These are phyloP conservation scores for Avicennia marina DNA, from an alignment of 257 asterid genomes.

Conservation along the genomic window DNA sequence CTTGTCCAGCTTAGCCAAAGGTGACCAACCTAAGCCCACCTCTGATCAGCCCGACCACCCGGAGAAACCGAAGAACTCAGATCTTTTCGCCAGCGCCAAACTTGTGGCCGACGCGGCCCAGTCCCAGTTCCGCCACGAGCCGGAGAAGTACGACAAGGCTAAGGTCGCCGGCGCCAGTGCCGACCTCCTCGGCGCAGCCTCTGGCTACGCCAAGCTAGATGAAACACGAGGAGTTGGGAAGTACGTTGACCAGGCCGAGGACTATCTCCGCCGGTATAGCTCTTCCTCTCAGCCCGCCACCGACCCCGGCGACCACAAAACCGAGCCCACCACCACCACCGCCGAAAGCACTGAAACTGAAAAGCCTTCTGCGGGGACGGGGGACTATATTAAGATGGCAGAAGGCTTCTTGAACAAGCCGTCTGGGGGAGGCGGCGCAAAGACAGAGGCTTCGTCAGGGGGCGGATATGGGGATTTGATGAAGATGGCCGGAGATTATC, in stretches of 20 bases:
- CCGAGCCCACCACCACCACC: not conserved
- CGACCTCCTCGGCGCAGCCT: slow-evolving; percentile 37
- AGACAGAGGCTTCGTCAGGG: no score
- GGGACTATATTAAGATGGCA: no score
- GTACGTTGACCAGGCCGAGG: slow-evolving; percentile 57
- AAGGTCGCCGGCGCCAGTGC: slow-evolving; percentile 51
- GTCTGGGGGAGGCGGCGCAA: no score
- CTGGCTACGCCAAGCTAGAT: slow-evolving; percentile 43
- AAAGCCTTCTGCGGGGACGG: no score
- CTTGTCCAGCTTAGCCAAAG: slow-evolving; percentile 24
- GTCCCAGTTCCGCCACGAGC: no score
- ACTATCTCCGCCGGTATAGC: slow-evolving; percentile 40
- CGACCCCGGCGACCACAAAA: slow-evolving; percentile 11
- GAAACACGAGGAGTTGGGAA: slow-evolving; percentile 42
- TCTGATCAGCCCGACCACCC: slow-evolving; percentile 20
- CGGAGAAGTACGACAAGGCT: slow-evolving; percentile 28
- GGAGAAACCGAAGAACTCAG: no score
- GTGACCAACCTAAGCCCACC: slow-evolving; percentile 22
- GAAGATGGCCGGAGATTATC: slow-evolving; percentile 33
- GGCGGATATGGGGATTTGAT: slow-evolving; percentile 22
- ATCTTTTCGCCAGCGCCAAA: slow-evolving; percentile 38
- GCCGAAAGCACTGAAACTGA: not conserved
- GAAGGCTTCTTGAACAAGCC: no score
- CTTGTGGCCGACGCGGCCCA: slow-evolving; percentile 50
- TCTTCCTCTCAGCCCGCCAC: not conserved